Percentiles rank a stretch among this genome's conserved stretches.
Evolutionary conservation across 768 basidiomycete species (phyloP).

Genomic region (Tephrocybe sp.): DNA sequence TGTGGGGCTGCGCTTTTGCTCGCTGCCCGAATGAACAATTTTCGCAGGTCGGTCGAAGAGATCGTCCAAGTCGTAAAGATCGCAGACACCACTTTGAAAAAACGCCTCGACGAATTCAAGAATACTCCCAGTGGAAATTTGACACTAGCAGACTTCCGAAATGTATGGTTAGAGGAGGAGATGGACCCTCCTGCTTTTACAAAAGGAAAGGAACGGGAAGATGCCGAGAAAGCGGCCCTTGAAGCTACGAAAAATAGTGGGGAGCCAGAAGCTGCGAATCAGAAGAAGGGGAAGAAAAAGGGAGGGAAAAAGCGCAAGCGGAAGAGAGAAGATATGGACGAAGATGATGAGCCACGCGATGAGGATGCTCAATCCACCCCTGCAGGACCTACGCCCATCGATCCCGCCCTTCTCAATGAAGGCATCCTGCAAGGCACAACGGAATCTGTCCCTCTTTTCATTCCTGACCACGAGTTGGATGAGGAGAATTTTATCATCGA

Average conservation of each 20-base stretch:
- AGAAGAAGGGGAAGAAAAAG: slow-evolving; percentile 31
- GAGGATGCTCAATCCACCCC: slow-evolving; percentile 17
- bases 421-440: slow-evolving; percentile 65
- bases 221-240: slow-evolving; percentile 42
- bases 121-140: slow-evolving; percentile 81
- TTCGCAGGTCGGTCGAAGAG: slow-evolving; percentile 88
- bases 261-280: slow-evolving; percentile 25
- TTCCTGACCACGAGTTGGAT: slow-evolving; percentile 43
- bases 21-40: slow-evolving; percentile 98
- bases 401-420: slow-evolving; percentile 57
- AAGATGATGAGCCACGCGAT: slow-evolving; percentile 24
- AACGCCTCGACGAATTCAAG: slow-evolving; percentile 93
- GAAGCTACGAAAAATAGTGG: slow-evolving; percentile 27
- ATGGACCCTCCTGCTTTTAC: slow-evolving; percentile 90
- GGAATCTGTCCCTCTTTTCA: slow-evolving; percentile 37
- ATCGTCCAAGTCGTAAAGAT: slow-evolving; percentile 99
- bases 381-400: slow-evolving; percentile 34
- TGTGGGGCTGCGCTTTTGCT: slow-evolving; percentile 95
- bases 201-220: slow-evolving; percentile 70
- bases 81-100: slow-evolving; percentile 91
- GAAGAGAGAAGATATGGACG: slow-evolving; percentile 37
- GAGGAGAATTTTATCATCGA: slow-evolving; percentile 50
- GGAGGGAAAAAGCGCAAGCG: slow-evolving; percentile 32
- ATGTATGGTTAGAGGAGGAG: slow-evolving; percentile 88
- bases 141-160: slow-evolving; percentile 87